Evolutionary conservation across 139 green algal species (phyloP).

Genomic region (Zygnema circumcarinatum): DNA sequence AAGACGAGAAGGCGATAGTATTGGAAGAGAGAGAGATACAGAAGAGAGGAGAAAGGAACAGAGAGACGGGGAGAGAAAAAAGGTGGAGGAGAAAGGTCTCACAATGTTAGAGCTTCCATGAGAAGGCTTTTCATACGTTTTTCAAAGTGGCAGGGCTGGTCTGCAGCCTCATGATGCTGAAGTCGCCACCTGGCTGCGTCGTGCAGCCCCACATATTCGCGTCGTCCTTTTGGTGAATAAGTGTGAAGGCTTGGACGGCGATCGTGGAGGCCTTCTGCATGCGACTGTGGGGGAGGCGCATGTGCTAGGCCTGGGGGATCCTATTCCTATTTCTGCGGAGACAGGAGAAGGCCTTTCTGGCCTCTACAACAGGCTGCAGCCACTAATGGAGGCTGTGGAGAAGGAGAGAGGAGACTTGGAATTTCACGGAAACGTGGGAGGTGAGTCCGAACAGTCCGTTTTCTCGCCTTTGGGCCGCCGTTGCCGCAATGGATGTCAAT

Average conservation of each 20-base stretch:
- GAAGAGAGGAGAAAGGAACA: too few species aligned
- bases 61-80: too few species aligned
- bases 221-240: conserved; percentile 85
- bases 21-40: too few species aligned
- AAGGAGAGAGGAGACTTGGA: not conserved
- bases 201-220: conserved; percentile 7
- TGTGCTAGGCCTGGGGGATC: conserved; percentile 79
- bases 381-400: not conserved
- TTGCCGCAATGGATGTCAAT: too few species aligned
- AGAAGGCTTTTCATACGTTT: too few species aligned
- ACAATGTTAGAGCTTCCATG: too few species aligned
- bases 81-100: too few species aligned
- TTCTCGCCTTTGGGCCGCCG: too few species aligned
- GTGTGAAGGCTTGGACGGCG: conserved; percentile 70
- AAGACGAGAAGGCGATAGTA: too few species aligned
- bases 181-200: conserved; percentile 77
- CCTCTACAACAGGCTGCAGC: conserved; percentile 21
- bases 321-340: conserved; percentile 83
- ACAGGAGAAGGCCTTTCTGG: conserved; percentile 74
- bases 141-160: conserved; percentile 29
- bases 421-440: not conserved
- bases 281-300: conserved; percentile 54
- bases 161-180: conserved; percentile 69
- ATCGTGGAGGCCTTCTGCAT: conserved; percentile 10
- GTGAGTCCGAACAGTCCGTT: too few species aligned